Percentiles rank a stretch among this genome's conserved stretches.
phyloP scores from a whole-genome alignment of 371 early-diverging fungal species.

The Entomophthora muscae region DNA sequence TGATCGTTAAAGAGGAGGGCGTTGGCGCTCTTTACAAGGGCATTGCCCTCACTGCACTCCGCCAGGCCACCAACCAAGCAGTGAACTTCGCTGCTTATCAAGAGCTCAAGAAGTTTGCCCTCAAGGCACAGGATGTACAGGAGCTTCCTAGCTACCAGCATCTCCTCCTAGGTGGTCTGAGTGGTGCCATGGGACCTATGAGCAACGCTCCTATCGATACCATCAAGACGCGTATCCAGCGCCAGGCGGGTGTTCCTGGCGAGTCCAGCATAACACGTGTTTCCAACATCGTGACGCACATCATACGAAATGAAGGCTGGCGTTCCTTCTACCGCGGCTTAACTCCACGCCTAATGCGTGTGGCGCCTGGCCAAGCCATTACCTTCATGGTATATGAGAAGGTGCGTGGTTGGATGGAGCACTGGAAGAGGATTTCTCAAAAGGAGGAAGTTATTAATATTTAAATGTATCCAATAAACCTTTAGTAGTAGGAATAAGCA shows the following conservation, averaged over 20 bases:
- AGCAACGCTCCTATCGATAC: slow-evolving; percentile 96
- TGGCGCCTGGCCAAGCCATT: slow-evolving; percentile 71
- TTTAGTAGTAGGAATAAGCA: no score
- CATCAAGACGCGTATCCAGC: slow-evolving; percentile 95
- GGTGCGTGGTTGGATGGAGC: slow-evolving; percentile 52
- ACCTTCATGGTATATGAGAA: slow-evolving; percentile 79
- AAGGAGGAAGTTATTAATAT: background rate
- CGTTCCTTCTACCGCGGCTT: slow-evolving; percentile 90
- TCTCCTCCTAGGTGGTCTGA: slow-evolving; percentile 75
- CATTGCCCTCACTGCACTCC: slow-evolving; percentile 79
- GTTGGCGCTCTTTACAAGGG: slow-evolving; percentile 84
- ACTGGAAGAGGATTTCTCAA: background rate
- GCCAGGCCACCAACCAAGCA: slow-evolving; percentile 97
- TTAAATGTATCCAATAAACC: no score
- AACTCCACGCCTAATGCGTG: slow-evolving; percentile 82
- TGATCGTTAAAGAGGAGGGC: slow-evolving; percentile 87
- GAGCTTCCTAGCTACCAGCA: slow-evolving; percentile 87
- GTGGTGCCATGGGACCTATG: slow-evolving; percentile 92
- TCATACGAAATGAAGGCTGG: slow-evolving; percentile 78
- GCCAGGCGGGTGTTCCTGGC: slow-evolving; percentile 36
- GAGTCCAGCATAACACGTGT: slow-evolving; percentile 73
- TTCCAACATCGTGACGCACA: slow-evolving; percentile 42
- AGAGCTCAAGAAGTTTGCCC: slow-evolving; percentile 54
- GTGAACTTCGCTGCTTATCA: slow-evolving; percentile 97
- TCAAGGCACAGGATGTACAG: slow-evolving; percentile 34